Conservation (phyloP, 768 basidiomycete genomes). For the Kwoniella dendrophila region DNA sequence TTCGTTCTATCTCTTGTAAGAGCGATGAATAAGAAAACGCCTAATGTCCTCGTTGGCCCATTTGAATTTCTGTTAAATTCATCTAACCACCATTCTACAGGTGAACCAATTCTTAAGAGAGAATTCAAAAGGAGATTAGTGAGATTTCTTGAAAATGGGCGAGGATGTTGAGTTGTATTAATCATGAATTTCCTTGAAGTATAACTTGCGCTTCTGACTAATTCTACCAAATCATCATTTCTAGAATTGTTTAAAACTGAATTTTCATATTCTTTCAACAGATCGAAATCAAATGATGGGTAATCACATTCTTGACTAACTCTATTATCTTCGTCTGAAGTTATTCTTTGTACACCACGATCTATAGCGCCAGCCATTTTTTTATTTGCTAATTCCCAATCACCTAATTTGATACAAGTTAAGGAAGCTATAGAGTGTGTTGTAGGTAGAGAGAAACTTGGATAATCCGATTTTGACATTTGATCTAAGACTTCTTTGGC, state of each 20-base stretch:
- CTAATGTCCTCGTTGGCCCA: constrained; percentile 4
- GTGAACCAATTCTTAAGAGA: neutral
- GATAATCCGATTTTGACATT: neutral
- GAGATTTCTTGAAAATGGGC: neutral
- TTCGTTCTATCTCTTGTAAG: constrained; percentile 9
- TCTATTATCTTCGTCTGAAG: neutral
- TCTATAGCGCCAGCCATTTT: constrained; percentile 10
- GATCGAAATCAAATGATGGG: constrained; percentile 13
- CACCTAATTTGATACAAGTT: constrained; percentile 3
- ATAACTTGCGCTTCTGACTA: neutral
- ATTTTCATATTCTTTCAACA: constrained; percentile 10
- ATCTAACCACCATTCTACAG: constrained; percentile 17
- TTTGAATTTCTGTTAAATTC: constrained; percentile 1
- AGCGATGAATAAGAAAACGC: constrained; percentile 16
- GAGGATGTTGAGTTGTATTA: neutral
- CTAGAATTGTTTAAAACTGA: constrained; percentile 1
- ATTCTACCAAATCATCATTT: constrained; percentile 17
- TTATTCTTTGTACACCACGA: constrained; percentile 4
- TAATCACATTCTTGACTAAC: constrained; percentile 3
- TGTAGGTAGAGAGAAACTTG: neutral
- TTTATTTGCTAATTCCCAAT: constrained; percentile 8
- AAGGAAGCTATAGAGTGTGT: constrained; percentile 12
- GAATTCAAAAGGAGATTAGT: constrained; percentile 12
- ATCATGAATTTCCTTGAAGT: constrained; percentile 8
- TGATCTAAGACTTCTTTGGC: constrained; percentile 11